Evolutionary conservation across 2,329 filamentous ascomycete genomes (phyloP).

Genomic region (Aspergillus cejpii): DNA sequence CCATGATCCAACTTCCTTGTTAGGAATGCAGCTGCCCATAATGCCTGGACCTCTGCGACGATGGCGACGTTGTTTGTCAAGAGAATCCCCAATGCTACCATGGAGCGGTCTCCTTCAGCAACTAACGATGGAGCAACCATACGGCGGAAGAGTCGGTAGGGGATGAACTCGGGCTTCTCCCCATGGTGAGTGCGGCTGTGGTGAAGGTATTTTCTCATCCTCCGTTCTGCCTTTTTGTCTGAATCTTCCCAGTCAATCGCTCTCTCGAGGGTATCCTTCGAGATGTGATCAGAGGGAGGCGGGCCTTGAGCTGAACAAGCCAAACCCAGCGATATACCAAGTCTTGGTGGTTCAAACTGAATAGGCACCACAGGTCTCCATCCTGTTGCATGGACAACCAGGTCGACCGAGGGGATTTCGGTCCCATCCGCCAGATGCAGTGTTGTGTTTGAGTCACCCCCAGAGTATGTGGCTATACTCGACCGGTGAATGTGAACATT

Average conservation of each 20-base stretch:
- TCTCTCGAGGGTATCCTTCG: not conserved
- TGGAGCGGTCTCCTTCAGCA: constrained; percentile 19
- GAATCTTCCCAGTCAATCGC: constrained; percentile 9
- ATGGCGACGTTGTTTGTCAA: constrained; percentile 18
- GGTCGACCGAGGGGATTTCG: constrained; percentile 12
- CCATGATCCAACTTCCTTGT: constrained; percentile 15
- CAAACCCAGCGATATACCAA: constrained; percentile 14
- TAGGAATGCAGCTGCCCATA: constrained; percentile 22
- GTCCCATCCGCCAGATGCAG: constrained; percentile 9
- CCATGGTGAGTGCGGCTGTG: constrained; percentile 1
- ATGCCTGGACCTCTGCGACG: constrained; percentile 21
- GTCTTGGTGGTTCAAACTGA: constrained; percentile 11
- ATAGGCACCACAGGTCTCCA: constrained; percentile 20
- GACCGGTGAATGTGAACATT: constrained; percentile 22
- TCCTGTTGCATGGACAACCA: constrained; percentile 21
- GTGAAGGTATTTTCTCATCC: constrained; percentile 6
- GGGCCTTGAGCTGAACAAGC: constrained; percentile 1
- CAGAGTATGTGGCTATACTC: constrained; percentile 6
- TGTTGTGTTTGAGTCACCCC: not conserved
- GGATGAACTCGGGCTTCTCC: constrained; percentile 2
- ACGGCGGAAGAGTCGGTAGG: constrained; percentile 21
- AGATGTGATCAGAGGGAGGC: no score
- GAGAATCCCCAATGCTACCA: constrained; percentile 16
- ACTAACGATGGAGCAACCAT: constrained; percentile 20
- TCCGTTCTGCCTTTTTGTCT: constrained; percentile 7